Conservation (phyloP, 2,329 filamentous ascomycete species). For the Phoma sp. region DNA sequence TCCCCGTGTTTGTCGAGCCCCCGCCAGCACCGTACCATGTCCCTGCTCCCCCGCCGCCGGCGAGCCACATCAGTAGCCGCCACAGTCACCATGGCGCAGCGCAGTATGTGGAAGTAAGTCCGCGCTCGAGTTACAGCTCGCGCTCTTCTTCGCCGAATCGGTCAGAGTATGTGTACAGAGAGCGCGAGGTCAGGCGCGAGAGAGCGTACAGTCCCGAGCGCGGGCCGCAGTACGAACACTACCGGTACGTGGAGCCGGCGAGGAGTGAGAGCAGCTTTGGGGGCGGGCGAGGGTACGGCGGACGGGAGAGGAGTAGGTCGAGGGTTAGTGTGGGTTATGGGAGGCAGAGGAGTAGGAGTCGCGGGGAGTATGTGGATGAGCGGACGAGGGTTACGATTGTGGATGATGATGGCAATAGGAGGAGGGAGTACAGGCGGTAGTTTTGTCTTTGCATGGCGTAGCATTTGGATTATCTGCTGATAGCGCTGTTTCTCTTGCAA, state of each 20-base stretch:
- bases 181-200: slow-evolving; percentile 54
- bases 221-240: slow-evolving; percentile 54
- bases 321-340: slow-evolving; percentile 34
- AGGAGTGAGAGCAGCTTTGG: slow-evolving; percentile 38
- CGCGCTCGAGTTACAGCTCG: slow-evolving; percentile 43
- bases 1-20: slow-evolving; percentile 50
- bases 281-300: slow-evolving; percentile 36
- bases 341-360: slow-evolving; percentile 17
- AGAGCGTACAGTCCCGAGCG: slow-evolving; percentile 43
- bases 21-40: slow-evolving; percentile 37
- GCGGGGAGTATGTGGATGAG: slow-evolving; percentile 36
- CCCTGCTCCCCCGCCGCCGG: slow-evolving; percentile 19
- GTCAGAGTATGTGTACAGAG: slow-evolving; percentile 53
- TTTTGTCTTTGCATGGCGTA: background rate
- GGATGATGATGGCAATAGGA: slow-evolving; percentile 32
- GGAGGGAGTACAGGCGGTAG: slow-evolving; percentile 25
- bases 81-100: slow-evolving; percentile 33
- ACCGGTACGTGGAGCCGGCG: slow-evolving; percentile 55
- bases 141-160: slow-evolving; percentile 38
- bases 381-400: slow-evolving; percentile 41
- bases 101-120: slow-evolving; percentile 57
- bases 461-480: background rate
- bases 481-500: background rate
- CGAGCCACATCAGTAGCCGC: slow-evolving; percentile 9
- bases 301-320: slow-evolving; percentile 36